Evolutionary conservation across 2,329 filamentous ascomycete genomes (phyloP), one percentile per base, ranked within the genome.

Genomic region (Colletotrichum liaoningense): DNA sequence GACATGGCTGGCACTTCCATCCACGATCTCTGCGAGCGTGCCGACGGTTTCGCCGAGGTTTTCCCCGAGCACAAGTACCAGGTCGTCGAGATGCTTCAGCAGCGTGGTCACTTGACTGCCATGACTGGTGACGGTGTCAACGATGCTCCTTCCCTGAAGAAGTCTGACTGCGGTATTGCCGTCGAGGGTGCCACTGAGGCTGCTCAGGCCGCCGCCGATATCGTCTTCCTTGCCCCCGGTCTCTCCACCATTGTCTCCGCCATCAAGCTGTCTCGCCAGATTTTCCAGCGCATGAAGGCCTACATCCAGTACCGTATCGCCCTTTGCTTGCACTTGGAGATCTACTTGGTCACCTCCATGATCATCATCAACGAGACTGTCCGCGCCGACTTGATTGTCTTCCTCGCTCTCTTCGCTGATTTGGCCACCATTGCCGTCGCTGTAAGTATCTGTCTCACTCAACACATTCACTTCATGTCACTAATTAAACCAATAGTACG

Each of bases 121-220:
- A 93, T 94, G 92, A 93, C 92, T 84, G 92, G 92, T 85, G 92
- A 94, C 80, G 92, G 90, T 89, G 92, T 93, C 80, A 93, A 93
- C 84, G 92, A 93, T 78, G 92, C 92, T 81, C 92, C 92, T 49
- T 93, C 91, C 91, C 87, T 93, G 77, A 93, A 93, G 86, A 93
- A 93, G 85, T 90, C 92, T 69, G 92, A 94, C 81, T 93, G 91
- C 79, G 92, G 92, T 87, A 93, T 93, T 77, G 92, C 92, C 67
- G 92, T 93, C 80, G 91, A 93, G 83, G 92, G 92, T 83, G 88
- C 92, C 76, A 91, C 92, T 22, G 92, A 93, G 84, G 92, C 92
- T 77, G 92, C 92, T 76, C 92, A 93, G 84, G 91, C 92, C 70
- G 92, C 92, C 64, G 91, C 92, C 76, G 92, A 93, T 84, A 94